Evolutionary conservation across 139 green algal species (phyloP), one percentile per base, ranked within the genome.

Genomic region (Chlamydomonas applanata): DNA sequence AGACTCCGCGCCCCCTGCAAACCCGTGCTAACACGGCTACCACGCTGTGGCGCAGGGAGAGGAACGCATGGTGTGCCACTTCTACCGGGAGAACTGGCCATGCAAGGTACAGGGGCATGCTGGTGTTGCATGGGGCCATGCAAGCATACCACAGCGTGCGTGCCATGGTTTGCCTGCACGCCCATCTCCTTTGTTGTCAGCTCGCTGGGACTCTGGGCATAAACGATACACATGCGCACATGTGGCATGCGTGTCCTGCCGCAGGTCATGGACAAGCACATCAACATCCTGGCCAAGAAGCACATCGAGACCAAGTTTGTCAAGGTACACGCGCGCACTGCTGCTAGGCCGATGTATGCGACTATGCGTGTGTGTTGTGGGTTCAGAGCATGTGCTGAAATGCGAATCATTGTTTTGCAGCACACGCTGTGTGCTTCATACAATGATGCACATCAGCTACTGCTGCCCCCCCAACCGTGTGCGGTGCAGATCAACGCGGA

Each of bases 231-330:
- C n/a, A n/a, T n/a, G n/a, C n/a, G n/a, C n/a, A n/a, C n/a, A n/a
- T n/a, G n/a, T n/a, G n/a, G 40, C 29, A 27, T 73, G 45, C 27
- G 49, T 27, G 44, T 62, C 14, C n/a, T 27, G 16, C 3, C 69
- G 49, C 79, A 95, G 91, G 89, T 95, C 1, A 89, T 97, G 82
- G 91, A 97, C 85, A 94, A 93, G 83, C 93, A 97, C 80, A 36
- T 97, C 0, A 45, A 14, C 1, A 71, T 86, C 7, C 69, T 97
- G 1, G 73, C 82, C 35, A 82, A 82, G 72, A 83, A 88, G 71
- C 93, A 97, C 83, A 54, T 97, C 44, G 93, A 98, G 72, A 97
- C 93, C 22, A 96, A 94, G 76, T 97, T 98, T 76, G 59, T 94
- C 44, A 90, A 87, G 79, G 88, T 91, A 44, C 14, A 27, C 20